These are phyloP conservation scores for Boletus reticulatus DNA, from an alignment of 768 basidiomycete species.

Conservation along the genomic window DNA sequence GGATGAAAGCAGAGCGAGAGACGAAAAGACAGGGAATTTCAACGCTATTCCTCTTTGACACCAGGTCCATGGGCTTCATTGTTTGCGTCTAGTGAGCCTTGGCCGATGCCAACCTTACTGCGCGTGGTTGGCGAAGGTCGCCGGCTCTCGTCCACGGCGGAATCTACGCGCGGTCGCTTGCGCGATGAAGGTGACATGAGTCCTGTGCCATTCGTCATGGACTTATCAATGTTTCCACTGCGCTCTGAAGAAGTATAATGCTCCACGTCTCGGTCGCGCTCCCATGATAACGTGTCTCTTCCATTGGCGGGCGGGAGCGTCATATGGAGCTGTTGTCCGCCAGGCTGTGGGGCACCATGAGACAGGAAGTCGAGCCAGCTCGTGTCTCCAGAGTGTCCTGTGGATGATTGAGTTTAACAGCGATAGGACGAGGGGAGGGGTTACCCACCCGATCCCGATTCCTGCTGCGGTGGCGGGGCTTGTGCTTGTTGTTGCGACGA, in stretches of 20 bases:
- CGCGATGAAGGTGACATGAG: conserved; percentile 24
- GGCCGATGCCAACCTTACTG: conserved; percentile 14
- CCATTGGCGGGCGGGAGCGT: conserved; percentile 26
- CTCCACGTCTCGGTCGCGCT: conserved; percentile 30
- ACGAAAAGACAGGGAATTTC: neutral
- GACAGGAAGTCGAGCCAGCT: conserved; percentile 35
- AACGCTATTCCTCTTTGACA: conserved; percentile 28
- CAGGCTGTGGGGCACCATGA: conserved; percentile 23
- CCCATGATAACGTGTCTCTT: conserved; percentile 30
- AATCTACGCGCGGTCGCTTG: conserved; percentile 29
- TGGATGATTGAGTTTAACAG: neutral
- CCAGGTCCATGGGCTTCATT: conserved; percentile 16
- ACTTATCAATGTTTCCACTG: conserved; percentile 19
- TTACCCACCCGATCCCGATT: conserved; percentile 23
- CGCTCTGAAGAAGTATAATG: conserved; percentile 32
- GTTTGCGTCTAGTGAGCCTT: conserved; percentile 14
- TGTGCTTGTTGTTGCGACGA: conserved; percentile 24
- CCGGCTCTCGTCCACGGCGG: conserved; percentile 15
- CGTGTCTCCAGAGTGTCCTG: conserved; percentile 30
- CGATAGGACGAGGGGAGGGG: neutral
- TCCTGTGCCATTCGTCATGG: conserved; percentile 14
- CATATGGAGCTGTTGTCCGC: conserved; percentile 29
- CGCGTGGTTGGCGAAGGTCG: conserved; percentile 21
- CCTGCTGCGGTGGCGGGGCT: conserved; percentile 16
- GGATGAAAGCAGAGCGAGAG: neutral